phyloP scores from a whole-genome alignment of 169 alveolate genomes.

The Cryptosporidium meleagridis region DNA sequence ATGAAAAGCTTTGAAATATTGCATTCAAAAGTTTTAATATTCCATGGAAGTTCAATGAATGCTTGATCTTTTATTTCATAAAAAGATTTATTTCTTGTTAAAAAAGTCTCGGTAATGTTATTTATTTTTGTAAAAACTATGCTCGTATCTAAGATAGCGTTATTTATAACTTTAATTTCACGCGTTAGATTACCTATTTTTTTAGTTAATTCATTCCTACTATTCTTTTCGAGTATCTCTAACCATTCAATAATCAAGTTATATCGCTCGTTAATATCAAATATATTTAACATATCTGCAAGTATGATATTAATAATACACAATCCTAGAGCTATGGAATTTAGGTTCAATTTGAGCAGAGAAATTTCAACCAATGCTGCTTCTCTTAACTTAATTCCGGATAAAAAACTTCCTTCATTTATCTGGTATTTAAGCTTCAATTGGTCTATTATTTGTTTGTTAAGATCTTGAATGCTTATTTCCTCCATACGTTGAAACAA shows the following conservation, averaged over 20 bases:
- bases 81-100: background rate
- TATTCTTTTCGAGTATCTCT: constrained; percentile 16
- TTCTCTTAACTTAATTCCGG: background rate
- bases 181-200: background rate
- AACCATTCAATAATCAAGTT: constrained; percentile 33
- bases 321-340: background rate
- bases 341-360: background rate
- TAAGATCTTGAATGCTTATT: background rate
- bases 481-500: background rate
- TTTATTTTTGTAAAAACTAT: background rate
- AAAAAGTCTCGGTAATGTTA: background rate
- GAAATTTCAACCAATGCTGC: background rate
- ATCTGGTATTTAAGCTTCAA: background rate
- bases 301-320: constrained; percentile 9
- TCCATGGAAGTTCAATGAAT: constrained; percentile 1
- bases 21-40: background rate
- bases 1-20: constrained; percentile 15
- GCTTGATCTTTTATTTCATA: background rate
- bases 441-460: background rate
- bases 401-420: background rate
- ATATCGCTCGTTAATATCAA: constrained; percentile 30
- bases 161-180: background rate
- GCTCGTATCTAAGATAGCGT: background rate
- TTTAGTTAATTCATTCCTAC: background rate
- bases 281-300: background rate